Conservation (phyloP, 257 asterid genomes). For the Gentiana dahurica region DNA sequence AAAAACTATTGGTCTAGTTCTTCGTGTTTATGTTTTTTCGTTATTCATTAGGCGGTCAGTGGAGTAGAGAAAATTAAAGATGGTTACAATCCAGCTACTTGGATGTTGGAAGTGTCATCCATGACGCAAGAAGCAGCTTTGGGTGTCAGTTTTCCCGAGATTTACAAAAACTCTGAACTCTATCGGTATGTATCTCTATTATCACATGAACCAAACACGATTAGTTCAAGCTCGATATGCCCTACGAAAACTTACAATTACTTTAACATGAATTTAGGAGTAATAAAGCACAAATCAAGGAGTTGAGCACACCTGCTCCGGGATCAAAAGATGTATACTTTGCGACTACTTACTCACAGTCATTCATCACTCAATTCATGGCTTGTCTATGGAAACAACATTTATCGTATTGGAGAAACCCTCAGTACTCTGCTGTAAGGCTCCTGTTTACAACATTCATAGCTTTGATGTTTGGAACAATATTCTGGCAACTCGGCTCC, state of each 20-base stretch:
- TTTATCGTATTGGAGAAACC: conserved; percentile 76
- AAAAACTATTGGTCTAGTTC: no score
- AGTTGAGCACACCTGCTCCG: conserved; percentile 43
- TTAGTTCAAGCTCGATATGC: no score
- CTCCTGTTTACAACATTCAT: conserved; percentile 56
- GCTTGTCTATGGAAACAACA: conserved; percentile 87
- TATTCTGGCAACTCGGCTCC: conserved; percentile 70
- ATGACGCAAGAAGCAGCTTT: conserved; percentile 44
- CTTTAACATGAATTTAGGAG: conserved; percentile 27
- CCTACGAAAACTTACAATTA: no score
- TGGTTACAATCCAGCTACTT: conserved; percentile 85
- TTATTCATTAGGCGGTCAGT: conserved; percentile 25
- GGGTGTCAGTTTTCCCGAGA: conserved; percentile 40
- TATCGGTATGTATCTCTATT: conserved; percentile 24
- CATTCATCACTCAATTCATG: conserved; percentile 54
- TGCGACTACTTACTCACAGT: conserved; percentile 43
- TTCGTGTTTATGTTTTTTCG: neutral
- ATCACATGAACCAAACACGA: no score
- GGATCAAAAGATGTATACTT: conserved; percentile 50
- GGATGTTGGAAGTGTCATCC: conserved; percentile 83
- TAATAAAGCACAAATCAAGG: conserved; percentile 58
- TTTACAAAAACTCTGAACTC: conserved; percentile 52
- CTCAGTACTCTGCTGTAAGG: conserved; percentile 69
- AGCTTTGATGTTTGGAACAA: conserved; percentile 63
- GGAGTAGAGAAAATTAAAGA: conserved; percentile 50